Percentiles rank a stretch among this genome's conserved stretches.
Conservation (phyloP, 108 stramenopile species). For the Nitzschia sp. region DNA sequence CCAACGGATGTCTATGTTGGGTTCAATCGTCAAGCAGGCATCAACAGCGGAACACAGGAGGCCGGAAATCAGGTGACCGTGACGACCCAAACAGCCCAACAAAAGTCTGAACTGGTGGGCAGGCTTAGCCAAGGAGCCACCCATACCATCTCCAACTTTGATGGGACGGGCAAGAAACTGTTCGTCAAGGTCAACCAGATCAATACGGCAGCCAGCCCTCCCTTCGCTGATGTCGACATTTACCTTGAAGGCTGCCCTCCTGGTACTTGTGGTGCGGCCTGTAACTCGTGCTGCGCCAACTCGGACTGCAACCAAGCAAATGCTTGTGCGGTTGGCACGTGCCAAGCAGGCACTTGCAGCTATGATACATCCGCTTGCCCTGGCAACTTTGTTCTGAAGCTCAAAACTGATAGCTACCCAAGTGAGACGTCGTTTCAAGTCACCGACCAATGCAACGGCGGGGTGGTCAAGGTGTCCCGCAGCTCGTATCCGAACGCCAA, state of each 20-base stretch:
- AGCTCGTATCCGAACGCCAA: background rate
- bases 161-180: constrained; percentile 16
- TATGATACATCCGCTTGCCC: background rate
- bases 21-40: constrained; percentile 47
- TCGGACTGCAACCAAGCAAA: background rate
- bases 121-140: constrained; percentile 32
- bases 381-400: background rate
- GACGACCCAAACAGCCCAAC: background rate
- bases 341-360: background rate
- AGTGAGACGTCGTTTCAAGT: background rate
- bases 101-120: constrained; percentile 35
- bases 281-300: background rate
- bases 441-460: background rate
- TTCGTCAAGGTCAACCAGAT: background rate
- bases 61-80: constrained; percentile 44
- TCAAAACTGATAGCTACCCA: background rate
- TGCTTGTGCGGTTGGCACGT: background rate
- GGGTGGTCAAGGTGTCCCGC: background rate
- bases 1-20: constrained; percentile 23
- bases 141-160: constrained; percentile 31
- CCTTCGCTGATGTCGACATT: background rate
- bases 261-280: background rate
- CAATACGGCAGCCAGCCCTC: background rate
- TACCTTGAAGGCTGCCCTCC: background rate
- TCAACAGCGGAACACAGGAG: constrained; percentile 47